Conservation (phyloP, 345 rosid genomes). For the Triadica sebifera region DNA sequence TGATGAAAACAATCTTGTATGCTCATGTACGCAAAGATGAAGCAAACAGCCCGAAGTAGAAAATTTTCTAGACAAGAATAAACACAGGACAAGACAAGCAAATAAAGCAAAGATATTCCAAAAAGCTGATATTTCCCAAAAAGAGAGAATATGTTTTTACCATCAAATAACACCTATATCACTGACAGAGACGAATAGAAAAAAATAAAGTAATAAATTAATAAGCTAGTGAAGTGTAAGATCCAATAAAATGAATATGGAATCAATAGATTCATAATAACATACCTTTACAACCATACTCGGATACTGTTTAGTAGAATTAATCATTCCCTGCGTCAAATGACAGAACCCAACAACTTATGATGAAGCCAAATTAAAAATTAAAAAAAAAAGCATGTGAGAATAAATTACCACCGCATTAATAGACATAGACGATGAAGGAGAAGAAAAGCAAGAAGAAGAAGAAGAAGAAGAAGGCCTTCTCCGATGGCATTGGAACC, state of each 20-base stretch:
- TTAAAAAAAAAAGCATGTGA: not conserved
- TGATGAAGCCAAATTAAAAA: not conserved
- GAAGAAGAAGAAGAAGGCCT: constrained; percentile 29
- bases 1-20: not conserved
- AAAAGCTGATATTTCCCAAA: constrained; percentile 3
- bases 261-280: not conserved
- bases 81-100: not conserved
- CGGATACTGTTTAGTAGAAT: constrained; percentile 27
- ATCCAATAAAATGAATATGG: not conserved
- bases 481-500: constrained; percentile 39
- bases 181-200: not conserved
- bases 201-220: not conserved
- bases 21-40: not conserved
- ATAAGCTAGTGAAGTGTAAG: not conserved
- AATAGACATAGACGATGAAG: constrained; percentile 15
- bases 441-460: not conserved
- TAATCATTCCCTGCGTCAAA: constrained; percentile 45
- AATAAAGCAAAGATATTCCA: constrained; percentile 7
- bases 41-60: not conserved
- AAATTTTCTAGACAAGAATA: not conserved
- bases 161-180: not conserved
- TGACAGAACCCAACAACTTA: not conserved
- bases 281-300: constrained; percentile 53
- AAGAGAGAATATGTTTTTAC: not conserved
- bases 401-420: constrained; percentile 24